These are phyloP conservation scores for Yarrowia sp. DNA, from an alignment of 805 yeast genomes.

Conservation along the genomic window DNA sequence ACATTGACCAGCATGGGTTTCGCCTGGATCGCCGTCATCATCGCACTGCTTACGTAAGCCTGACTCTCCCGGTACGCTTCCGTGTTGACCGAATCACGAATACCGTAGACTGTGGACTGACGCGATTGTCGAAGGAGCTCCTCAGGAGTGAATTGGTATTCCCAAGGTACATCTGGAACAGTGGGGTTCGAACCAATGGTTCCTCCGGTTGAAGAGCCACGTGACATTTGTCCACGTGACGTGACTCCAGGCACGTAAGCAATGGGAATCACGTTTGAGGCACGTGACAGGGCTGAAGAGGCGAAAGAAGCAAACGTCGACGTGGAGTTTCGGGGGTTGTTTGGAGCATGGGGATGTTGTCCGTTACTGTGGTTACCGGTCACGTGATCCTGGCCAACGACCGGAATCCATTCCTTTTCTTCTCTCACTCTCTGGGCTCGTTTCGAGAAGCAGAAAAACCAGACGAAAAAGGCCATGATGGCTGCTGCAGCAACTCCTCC, in stretches of 20 bases:
- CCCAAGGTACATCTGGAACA: slow-evolving; percentile 31
- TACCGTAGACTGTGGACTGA: slow-evolving; percentile 30
- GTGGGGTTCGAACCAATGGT: slow-evolving; percentile 32
- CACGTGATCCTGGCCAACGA: slow-evolving; percentile 1
- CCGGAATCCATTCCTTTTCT: slow-evolving; percentile 22
- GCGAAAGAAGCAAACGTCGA: slow-evolving; percentile 32
- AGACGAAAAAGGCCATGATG: slow-evolving; percentile 42
- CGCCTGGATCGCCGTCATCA: slow-evolving; percentile 73
- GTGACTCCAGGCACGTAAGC: slow-evolving; percentile 93
- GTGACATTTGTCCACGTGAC: slow-evolving; percentile 30
- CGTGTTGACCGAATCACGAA: slow-evolving; percentile 42
- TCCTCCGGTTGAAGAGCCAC: slow-evolving; percentile 27
- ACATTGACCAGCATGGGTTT: slow-evolving; percentile 68
- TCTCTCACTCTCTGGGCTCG: slow-evolving; percentile 35
- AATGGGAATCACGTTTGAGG: slow-evolving; percentile 84
- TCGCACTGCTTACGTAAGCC: slow-evolving; percentile 44
- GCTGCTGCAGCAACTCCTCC: slow-evolving; percentile 54
- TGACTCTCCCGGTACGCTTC: slow-evolving; percentile 46
- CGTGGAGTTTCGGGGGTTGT: neutral
- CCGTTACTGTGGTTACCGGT: slow-evolving; percentile 36
- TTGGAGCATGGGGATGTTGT: slow-evolving; percentile 29
- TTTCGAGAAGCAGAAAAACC: slow-evolving; percentile 44
- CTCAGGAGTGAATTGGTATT: slow-evolving; percentile 33
- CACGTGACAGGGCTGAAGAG: slow-evolving; percentile 58
- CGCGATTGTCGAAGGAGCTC: slow-evolving; percentile 34